Evolutionary conservation across 768 basidiomycete genomes (phyloP).

Genomic region (Lentinus tigrinus): DNA sequence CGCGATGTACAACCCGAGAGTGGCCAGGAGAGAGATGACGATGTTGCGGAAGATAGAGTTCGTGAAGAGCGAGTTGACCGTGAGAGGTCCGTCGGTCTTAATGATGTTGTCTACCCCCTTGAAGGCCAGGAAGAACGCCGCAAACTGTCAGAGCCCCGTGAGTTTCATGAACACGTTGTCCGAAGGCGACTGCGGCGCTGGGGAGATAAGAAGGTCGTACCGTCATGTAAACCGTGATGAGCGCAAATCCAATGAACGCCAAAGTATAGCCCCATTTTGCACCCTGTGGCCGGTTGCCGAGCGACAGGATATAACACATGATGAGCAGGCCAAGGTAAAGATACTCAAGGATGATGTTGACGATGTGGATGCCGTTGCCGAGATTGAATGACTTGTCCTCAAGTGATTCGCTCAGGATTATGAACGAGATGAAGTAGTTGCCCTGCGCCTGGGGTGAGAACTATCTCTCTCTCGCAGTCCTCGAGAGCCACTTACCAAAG

Average conservation of each 20-base stretch:
- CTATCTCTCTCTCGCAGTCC: too few species aligned
- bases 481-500: slow-evolving; percentile 50
- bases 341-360: slow-evolving; percentile 82
- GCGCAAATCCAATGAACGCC: slow-evolving; percentile 82
- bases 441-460: slow-evolving; percentile 41
- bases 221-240: slow-evolving; percentile 97
- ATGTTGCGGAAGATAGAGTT: slow-evolving; percentile 85
- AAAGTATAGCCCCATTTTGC: slow-evolving; percentile 83
- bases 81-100: slow-evolving; percentile 44
- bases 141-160: slow-evolving; percentile 41
- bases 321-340: slow-evolving; percentile 85
- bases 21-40: slow-evolving; percentile 81
- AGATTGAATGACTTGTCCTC: slow-evolving; percentile 62
- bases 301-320: slow-evolving; percentile 81
- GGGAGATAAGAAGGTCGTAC: slow-evolving; percentile 38
- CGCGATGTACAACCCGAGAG: slow-evolving; percentile 84
- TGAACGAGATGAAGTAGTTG: slow-evolving; percentile 90
- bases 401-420: slow-evolving; percentile 71
- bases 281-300: slow-evolving; percentile 93
- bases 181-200: slow-evolving; percentile 3
- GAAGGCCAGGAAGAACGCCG: slow-evolving; percentile 81
- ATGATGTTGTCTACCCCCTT: slow-evolving; percentile 71
- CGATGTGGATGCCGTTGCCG: slow-evolving; percentile 53
- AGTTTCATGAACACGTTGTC: slow-evolving; percentile 6
- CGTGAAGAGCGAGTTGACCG: slow-evolving; percentile 62